phyloP scores from a whole-genome alignment of 164 flowering plant species.

The Brasenia schreberi region DNA sequence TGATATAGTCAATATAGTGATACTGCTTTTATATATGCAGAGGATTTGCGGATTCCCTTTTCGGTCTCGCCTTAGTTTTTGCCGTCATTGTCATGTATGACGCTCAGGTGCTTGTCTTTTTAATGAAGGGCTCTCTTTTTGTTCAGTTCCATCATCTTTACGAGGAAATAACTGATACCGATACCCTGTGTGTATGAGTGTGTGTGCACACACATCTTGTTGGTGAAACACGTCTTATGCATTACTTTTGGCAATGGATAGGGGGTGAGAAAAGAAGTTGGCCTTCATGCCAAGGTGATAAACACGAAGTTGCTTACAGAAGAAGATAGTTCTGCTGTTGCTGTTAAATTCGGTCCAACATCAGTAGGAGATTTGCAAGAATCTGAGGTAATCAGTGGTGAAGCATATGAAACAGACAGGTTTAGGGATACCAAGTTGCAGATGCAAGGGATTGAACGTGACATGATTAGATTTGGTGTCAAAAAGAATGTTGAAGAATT shows the following conservation, averaged over 20 bases:
- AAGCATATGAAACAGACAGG: constrained; percentile 8
- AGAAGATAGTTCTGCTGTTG: constrained; percentile 4
- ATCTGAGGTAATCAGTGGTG: constrained; percentile 1
- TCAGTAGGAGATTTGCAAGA: constrained; percentile 11
- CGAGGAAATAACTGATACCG: no score
- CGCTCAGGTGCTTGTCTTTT: constrained; percentile 45
- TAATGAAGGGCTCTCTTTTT: no score
- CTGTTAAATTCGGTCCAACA: constrained; percentile 7
- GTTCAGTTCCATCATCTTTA: no score
- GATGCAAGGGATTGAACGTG: constrained; percentile 2
- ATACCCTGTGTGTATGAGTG: not conserved
- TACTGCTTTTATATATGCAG: constrained; percentile 20
- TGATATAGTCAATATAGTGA: not conserved
- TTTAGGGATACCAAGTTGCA: constrained; percentile 8
- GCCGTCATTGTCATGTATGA: constrained; percentile 86
- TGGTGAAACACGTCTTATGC: not conserved
- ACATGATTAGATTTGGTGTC: not conserved
- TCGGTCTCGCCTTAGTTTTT: constrained; percentile 69
- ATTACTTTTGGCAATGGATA: constrained; percentile 14
- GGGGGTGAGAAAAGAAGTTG: constrained; percentile 93
- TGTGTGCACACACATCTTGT: not conserved
- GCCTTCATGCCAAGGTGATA: constrained; percentile 56
- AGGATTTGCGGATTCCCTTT: constrained; percentile 73
- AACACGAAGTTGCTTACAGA: constrained; percentile 24
- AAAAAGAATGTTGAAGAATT: constrained; percentile 7